Evolutionary conservation across 805 yeast species (phyloP).

Genomic region (Pichia rugopelliculosa): DNA sequence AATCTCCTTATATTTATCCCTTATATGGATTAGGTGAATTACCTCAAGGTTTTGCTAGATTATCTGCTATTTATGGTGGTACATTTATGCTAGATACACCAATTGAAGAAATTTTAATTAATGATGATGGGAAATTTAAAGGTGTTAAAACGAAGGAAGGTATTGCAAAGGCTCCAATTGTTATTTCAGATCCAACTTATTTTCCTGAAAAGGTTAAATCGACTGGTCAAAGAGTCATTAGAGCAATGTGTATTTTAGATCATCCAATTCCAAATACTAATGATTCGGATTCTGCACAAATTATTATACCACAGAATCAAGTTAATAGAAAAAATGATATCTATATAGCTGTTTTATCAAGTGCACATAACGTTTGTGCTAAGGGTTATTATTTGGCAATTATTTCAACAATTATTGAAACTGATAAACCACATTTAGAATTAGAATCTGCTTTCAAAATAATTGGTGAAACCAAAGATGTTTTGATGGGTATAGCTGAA

Average conservation of each 20-base stretch:
- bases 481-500: constrained; percentile 91
- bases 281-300: constrained; percentile 83
- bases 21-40: constrained; percentile 94
- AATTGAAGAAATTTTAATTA: constrained; percentile 78
- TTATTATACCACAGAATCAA: constrained; percentile 95
- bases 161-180: constrained; percentile 82
- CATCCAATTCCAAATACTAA: constrained; percentile 81
- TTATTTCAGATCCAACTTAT: constrained; percentile 96
- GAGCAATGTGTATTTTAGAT: constrained; percentile 83
- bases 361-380: constrained; percentile 84
- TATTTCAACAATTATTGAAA: constrained; percentile 89
- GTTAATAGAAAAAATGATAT: constrained; percentile 89
- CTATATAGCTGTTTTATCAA: constrained; percentile 84
- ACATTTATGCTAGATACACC: constrained; percentile 98
- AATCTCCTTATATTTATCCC: constrained; percentile 94
- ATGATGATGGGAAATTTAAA: constrained; percentile 60
- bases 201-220: constrained; percentile 77
- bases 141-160: constrained; percentile 94
- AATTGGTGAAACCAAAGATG: constrained; percentile 72
- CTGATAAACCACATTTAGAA: constrained; percentile 86
- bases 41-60: constrained; percentile 98
- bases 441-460: constrained; percentile 90
- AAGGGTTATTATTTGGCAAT: constrained; percentile 88
- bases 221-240: constrained; percentile 67
- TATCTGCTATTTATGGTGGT: constrained; percentile 96